Base-by-base conservation (phyloP, 106 monocot species). In the Amphibolis antarctica region DNA sequence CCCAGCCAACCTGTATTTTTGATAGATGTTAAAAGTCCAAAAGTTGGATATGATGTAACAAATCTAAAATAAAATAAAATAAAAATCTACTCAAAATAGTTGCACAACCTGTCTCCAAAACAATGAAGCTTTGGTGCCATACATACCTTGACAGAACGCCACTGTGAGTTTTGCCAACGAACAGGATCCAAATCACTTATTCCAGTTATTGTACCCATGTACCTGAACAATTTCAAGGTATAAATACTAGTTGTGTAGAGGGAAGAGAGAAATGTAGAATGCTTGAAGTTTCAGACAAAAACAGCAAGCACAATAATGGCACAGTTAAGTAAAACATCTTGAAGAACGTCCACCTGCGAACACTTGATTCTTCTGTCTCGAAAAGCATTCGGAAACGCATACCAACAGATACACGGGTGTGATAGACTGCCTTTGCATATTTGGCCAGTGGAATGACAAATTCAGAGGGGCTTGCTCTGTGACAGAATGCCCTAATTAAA, bases 331-430 rank as follows among this genome's bases (percentile, higher is more conserved):
- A n/a, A 49, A 49, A 14, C 46, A 46, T 46, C 14, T 9, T 46
- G 10, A 53, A 58, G 10, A 43, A 17, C 42, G 4, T 42, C 12
- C 61, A 71, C 71, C 72, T 72, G 25, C 88, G 78, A 54, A 85
- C 88, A 63, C 93, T 88, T 53, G 93, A 93, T 64, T 93, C 93
- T 57, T 93, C 93, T 0, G 83, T 88, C 76, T 93, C 93, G 63
- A 88, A 88, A 53, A 93, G 83, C 93, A 93, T 93, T 13, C 93
- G 68, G 53, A 93, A 93, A 23, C 88, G 82, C 93, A 88, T 93
- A 12, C 93, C 88, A 12, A 93, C 78, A 30, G 88, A 85, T 59
- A 93, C 80, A 72, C 83, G 85, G 12, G 81, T 85, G 58, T 85
- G 85, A 65, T 80, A 85, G 18, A 88, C 83, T 27, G 93, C 83